Evolutionary conservation across 75 land plant genomes (phyloP).

Genomic region (Pinus taeda): DNA sequence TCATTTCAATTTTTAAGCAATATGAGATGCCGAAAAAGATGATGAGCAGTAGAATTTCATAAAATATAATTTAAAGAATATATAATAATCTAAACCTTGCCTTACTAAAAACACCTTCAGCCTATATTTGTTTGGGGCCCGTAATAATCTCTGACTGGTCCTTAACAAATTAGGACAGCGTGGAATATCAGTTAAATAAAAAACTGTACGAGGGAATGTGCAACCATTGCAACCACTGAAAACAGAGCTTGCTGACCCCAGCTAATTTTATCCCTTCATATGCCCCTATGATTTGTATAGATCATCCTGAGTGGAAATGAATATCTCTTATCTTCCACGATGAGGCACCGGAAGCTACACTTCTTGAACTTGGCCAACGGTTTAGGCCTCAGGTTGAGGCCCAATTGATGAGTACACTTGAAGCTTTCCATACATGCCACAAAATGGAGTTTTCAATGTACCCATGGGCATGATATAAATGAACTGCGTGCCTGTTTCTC

Average conservation of each 20-base stretch:
- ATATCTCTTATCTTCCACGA: not conserved
- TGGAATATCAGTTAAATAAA: not conserved
- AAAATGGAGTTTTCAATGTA: not conserved
- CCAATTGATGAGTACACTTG: not conserved
- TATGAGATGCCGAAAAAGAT: too few relatives aligned
- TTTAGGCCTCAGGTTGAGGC: not conserved
- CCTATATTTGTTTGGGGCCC: too few relatives aligned
- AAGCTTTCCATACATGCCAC: not conserved
- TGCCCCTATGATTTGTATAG: not conserved
- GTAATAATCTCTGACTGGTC: not conserved
- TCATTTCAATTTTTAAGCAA: too few relatives aligned
- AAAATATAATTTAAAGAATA: too few relatives aligned
- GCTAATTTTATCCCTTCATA: not conserved
- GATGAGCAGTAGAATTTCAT: too few relatives aligned
- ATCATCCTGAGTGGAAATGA: not conserved
- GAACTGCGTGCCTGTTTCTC: not conserved
- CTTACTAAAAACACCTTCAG: too few relatives aligned
- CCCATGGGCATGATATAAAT: not conserved
- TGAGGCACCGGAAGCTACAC: not conserved
- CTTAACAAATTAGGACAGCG: not conserved
- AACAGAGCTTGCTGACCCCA: too few relatives aligned
- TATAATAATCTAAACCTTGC: too few relatives aligned
- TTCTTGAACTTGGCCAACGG: not conserved
- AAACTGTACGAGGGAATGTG: not conserved
- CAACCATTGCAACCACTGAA: too few relatives aligned